Conservation (phyloP, 225 moss, liverwort and hornwort genomes). For the Sphagnum contortum region DNA sequence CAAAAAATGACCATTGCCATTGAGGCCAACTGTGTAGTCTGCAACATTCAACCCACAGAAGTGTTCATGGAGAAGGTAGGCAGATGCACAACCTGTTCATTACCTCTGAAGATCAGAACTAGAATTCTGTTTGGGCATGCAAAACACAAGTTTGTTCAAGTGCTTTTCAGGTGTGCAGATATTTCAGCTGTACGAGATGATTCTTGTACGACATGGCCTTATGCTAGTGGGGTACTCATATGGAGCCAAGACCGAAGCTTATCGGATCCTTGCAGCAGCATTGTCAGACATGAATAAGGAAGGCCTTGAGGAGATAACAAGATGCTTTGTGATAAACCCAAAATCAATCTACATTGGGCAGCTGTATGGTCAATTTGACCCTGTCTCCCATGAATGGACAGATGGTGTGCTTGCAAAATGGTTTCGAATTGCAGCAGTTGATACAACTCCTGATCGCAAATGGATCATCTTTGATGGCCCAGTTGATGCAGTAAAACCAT, state of each 20-base stretch:
- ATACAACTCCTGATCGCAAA: conserved; percentile 55
- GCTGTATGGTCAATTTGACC: conserved; percentile 71
- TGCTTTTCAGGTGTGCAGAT: conserved; percentile 25
- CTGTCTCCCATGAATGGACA: conserved; percentile 68
- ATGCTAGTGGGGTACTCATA: conserved; percentile 86
- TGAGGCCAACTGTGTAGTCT: conserved; percentile 8
- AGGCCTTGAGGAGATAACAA: conserved; percentile 47
- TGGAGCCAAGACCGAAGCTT: conserved; percentile 77
- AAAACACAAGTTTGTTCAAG: too few species aligned
- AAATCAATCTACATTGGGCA: conserved; percentile 89
- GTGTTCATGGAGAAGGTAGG: conserved; percentile 57
- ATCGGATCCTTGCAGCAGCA: conserved; percentile 56
- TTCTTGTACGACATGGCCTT: conserved; percentile 69
- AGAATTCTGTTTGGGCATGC: not conserved
- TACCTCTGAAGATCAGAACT: not conserved
- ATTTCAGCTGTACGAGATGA: conserved; percentile 80
- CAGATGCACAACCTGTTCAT: not conserved
- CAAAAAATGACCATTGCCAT: conserved; percentile 26
- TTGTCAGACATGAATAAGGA: conserved; percentile 62
- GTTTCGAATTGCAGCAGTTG: conserved; percentile 61
- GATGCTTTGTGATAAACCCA: conserved; percentile 78
- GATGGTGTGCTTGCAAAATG: conserved; percentile 57
- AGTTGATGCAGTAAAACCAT: conserved; percentile 56
- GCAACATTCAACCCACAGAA: conserved; percentile 30
- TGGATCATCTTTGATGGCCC: conserved; percentile 85